Evolutionary conservation across 1,284 basidiomycete genomes (phyloP).

Genomic region (Tylopilus orsonianus): DNA sequence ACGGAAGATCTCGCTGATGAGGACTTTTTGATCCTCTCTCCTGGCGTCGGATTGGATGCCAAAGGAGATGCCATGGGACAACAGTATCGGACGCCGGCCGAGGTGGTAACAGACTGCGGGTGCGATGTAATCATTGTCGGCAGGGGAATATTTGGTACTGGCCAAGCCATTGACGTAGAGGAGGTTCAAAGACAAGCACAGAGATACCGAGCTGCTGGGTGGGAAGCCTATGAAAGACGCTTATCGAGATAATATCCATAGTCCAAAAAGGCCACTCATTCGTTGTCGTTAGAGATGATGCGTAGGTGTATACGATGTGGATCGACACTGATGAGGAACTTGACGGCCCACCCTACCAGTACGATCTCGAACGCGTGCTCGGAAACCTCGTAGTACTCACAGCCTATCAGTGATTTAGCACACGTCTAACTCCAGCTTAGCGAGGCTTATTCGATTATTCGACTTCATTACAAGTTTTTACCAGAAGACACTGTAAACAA

Average conservation of each 20-base stretch:
- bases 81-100: conserved; percentile 90
- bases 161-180: conserved; percentile 56
- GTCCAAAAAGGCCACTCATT: neutral
- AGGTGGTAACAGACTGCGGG: conserved; percentile 84
- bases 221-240: conserved; percentile 75
- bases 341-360: no score
- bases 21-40: conserved; percentile 92
- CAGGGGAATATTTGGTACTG: conserved; percentile 87
- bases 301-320: no score
- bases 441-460: no score
- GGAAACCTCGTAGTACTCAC: no score
- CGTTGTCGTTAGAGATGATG: neutral
- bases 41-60: conserved; percentile 86
- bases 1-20: conserved; percentile 41
- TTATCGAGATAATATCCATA: conserved; percentile 17
- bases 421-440: no score
- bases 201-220: conserved; percentile 84
- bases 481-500: no score
- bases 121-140: conserved; percentile 99
- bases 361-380: no score
- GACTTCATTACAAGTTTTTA: no score
- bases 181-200: conserved; percentile 73
- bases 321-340: neutral
- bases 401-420: no score
- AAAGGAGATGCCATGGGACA: conserved; percentile 92